Percentiles rank a stretch among this genome's conserved stretches.
Conservation (phyloP, 176 grass and related monocot species). For the Carex scoparia region DNA sequence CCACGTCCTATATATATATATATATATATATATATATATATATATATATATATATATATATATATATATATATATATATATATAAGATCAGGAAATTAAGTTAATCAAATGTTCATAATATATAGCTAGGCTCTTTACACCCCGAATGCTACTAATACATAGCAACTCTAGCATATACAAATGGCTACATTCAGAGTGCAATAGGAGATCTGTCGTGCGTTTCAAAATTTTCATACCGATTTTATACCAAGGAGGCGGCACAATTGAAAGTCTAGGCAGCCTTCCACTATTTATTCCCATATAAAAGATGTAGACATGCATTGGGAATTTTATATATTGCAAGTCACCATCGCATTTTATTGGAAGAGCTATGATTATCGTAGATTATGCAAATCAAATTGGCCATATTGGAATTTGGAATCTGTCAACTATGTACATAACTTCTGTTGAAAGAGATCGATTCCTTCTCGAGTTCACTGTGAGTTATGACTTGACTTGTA, state of each 20-base stretch:
- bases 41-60: no score
- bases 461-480: no score
- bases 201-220: background rate
- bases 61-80: no score
- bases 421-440: background rate
- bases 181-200: background rate
- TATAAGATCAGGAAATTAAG: no score
- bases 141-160: background rate
- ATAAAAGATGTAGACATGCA: background rate
- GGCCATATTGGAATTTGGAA: background rate
- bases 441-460: background rate
- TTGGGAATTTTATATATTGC: background rate
- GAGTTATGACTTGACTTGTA: background rate
- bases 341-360: constrained; percentile 9
- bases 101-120: no score
- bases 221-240: background rate
- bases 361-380: background rate
- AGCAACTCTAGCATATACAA: background rate
- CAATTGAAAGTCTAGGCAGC: background rate
- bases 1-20: no score
- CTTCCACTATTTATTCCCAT: background rate
- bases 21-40: no score
- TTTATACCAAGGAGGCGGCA: background rate
- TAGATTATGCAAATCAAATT: background rate
- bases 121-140: background rate